phyloP scores from a whole-genome alignment of 2,329 filamentous ascomycete species.

The Berkeleyomyces rouxiae region DNA sequence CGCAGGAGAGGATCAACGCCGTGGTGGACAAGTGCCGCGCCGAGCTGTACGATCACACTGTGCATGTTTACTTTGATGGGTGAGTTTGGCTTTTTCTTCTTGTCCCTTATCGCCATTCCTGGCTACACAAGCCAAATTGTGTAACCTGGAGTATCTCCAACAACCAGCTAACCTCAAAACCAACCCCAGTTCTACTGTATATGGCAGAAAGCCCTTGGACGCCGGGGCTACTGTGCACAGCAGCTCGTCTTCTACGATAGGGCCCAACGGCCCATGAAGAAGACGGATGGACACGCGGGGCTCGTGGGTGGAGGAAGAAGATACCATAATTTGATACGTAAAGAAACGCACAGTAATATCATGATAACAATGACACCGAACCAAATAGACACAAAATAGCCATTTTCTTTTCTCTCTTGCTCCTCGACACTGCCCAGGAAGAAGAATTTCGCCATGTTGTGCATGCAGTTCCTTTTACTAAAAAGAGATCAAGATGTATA shows the following conservation, averaged over 20 bases:
- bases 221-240: background rate
- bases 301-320: background rate
- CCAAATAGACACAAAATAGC: background rate
- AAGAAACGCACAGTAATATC: background rate
- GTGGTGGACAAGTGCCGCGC: slow-evolving; percentile 21
- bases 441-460: too few relatives aligned
- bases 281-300: background rate
- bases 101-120: background rate
- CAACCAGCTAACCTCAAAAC: background rate
- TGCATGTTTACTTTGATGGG: slow-evolving; percentile 26
- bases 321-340: background rate
- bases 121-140: background rate
- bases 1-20: slow-evolving; percentile 19
- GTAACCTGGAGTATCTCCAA: background rate
- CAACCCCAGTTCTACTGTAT: slow-evolving; percentile 2
- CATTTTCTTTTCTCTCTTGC: background rate
- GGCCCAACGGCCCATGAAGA: background rate
- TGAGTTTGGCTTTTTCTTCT: slow-evolving; percentile 16
- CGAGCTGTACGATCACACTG: slow-evolving; percentile 21
- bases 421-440: background rate
- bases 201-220: slow-evolving; percentile 6
- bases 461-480: too few relatives aligned
- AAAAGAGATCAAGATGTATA: too few relatives aligned
- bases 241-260: slow-evolving; percentile 6
- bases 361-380: slow-evolving; percentile 7